phyloP scores from a whole-genome alignment of 78 protist species.

The Dictyostelium discoideum region DNA sequence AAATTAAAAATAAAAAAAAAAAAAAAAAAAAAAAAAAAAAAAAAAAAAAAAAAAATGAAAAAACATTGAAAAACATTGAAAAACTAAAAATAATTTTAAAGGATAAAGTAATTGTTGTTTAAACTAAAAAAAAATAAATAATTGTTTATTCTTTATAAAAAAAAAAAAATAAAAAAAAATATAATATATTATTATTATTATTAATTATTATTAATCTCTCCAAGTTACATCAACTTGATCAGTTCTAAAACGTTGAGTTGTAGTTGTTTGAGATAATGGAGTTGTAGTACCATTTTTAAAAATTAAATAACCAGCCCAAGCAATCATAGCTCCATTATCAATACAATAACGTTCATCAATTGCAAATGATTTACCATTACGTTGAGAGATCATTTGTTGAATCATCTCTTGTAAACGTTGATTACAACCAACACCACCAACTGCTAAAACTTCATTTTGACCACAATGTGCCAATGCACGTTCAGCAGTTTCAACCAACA shows the following conservation, averaged over 20 bases:
- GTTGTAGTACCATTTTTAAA: slow-evolving; percentile 76
- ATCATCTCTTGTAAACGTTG: slow-evolving; percentile 94
- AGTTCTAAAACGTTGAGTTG: slow-evolving; percentile 98
- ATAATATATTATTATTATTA: too few relatives aligned
- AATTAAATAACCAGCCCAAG: slow-evolving; percentile 93
- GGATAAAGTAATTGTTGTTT: too few relatives aligned
- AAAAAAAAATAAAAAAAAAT: too few relatives aligned
- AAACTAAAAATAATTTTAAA: too few relatives aligned
- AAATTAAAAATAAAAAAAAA: too few relatives aligned
- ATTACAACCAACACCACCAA: slow-evolving; percentile 99
- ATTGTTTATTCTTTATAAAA: too few relatives aligned
- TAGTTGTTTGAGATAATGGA: slow-evolving; percentile 82
- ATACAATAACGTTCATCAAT: slow-evolving; percentile 99
- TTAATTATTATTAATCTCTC: slow-evolving; percentile 81
- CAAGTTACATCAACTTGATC: slow-evolving; percentile 97
- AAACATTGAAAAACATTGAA: too few relatives aligned
- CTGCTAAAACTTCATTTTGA: slow-evolving; percentile 95
- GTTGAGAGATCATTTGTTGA: slow-evolving; percentile 93
- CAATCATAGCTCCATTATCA: slow-evolving; percentile 99
- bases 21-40: too few relatives aligned
- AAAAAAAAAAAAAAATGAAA: too few relatives aligned
- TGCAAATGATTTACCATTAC: slow-evolving; percentile 92
- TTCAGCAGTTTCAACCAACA: slow-evolving; percentile 99
- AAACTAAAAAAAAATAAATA: too few relatives aligned
- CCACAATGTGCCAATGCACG: slow-evolving; percentile 98